phyloP scores from a whole-genome alignment of 495 filamentous ascomycete species.

The Talaromyces trachyspermus region DNA sequence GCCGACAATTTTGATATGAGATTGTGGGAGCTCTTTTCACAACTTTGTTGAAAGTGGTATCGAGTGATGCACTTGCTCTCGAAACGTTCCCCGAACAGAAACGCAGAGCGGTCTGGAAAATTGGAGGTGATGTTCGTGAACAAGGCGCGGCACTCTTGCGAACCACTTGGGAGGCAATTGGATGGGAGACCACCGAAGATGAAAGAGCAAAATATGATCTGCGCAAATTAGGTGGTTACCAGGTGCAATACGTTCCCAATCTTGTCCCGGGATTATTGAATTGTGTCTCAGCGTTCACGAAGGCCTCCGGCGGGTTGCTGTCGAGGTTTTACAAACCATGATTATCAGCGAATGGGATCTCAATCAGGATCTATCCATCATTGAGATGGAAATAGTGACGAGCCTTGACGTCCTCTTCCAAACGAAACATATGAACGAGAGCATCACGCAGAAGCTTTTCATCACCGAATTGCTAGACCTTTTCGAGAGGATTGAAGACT shows the following conservation, averaged over 20 bases:
- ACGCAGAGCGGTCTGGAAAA: conserved; percentile 93
- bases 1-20: conserved; percentile 90
- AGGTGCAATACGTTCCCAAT: conserved; percentile 95
- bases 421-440: conserved; percentile 77
- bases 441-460: conserved; percentile 85
- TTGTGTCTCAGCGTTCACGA: conserved; percentile 94
- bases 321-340: conserved; percentile 93
- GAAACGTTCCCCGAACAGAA: conserved; percentile 98
- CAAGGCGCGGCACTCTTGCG: conserved; percentile 79
- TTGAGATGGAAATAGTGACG: conserved; percentile 96
- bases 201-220: conserved; percentile 67
- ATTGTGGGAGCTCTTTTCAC: conserved; percentile 91
- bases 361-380: conserved; percentile 81
- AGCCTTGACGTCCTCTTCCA: conserved; percentile 91
- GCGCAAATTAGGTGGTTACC: conserved; percentile 84
- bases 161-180: conserved; percentile 89
- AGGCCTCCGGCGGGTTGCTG: conserved; percentile 78
- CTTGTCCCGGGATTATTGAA: conserved; percentile 86
- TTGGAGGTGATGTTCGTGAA: conserved; percentile 92
- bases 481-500: conserved; percentile 63
- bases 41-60: conserved; percentile 80
- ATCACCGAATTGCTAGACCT: conserved; percentile 74
- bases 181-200: conserved; percentile 84
- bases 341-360: conserved; percentile 98
- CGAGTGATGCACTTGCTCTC: conserved; percentile 78